These are phyloP conservation scores for Cordyceps javanica DNA, from an alignment of 2,329 filamentous ascomycete genomes.

Conservation along the genomic window DNA sequence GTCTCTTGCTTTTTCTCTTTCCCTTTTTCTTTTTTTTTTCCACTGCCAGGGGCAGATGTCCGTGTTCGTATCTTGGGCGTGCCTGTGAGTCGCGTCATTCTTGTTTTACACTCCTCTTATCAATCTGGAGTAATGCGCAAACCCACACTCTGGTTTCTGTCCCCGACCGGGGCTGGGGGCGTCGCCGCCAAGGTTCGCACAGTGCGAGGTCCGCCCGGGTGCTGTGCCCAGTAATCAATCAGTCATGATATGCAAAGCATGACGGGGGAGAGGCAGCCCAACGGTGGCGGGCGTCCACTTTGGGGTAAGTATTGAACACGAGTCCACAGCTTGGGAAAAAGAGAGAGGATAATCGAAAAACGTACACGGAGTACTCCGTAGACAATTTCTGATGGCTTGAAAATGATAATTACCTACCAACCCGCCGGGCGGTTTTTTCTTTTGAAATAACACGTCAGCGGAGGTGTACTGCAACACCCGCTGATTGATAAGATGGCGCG, in stretches of 20 bases:
- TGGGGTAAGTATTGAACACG: not conserved
- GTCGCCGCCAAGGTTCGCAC: not conserved
- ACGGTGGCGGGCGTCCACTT: not conserved
- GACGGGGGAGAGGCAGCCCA: not conserved
- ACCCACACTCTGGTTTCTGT: not conserved
- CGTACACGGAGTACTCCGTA: too few species aligned
- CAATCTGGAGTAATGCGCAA: slow-evolving; percentile 6
- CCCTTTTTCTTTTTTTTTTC: not conserved
- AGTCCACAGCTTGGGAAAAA: too few species aligned
- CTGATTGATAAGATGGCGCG: slow-evolving; percentile 10
- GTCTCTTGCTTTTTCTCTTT: not conserved
- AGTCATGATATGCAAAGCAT: slow-evolving; percentile 10
- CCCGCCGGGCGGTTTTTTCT: not conserved
- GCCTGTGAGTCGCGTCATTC: slow-evolving; percentile 1
- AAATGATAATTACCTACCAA: not conserved
- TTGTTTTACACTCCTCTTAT: slow-evolving; percentile 1
- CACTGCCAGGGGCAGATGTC: not conserved
- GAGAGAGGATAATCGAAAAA: too few species aligned
- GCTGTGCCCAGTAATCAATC: slow-evolving; percentile 7
- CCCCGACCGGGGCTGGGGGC: not conserved
- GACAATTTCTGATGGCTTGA: too few species aligned
- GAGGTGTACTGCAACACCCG: not conserved
- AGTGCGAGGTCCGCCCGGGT: not conserved
- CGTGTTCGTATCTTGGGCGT: not conserved
- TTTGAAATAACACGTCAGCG: too few species aligned